Base-by-base conservation (phyloP, 306 rosid species). In the Hippophae rhamnoides region DNA sequence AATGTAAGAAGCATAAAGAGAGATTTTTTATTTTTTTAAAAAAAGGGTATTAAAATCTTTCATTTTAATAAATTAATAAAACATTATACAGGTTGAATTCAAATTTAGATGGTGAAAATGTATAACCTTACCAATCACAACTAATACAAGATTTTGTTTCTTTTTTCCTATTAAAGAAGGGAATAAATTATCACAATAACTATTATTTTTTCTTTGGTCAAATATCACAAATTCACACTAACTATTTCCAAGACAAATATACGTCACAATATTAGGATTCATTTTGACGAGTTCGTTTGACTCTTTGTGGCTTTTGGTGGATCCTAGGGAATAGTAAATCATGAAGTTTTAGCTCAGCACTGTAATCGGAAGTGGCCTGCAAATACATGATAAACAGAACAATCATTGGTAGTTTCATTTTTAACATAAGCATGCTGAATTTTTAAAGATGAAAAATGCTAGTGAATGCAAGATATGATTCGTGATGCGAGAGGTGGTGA, bases 331-430 rank as follows among this genome's bases (percentile, higher is more conserved):
- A 88, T 43, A 92, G 67, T 62, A 88, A 51, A 72, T 88, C 90
- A 71, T 85, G 85, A 64, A 92, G 84, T 48, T 81, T 93, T 66
- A 87, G 83, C 81, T 92, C 96, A 0, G 99, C 99, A 54, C 93
- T 64, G 68, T 81, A 87, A 62, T 87, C 95, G 0, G 99, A 92
- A 1, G 77, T 80, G 13, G 89, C 99, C 99, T 92, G 86, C 70
- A 79, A 80, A 73, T 2, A 58, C 23, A 52, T 55, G 45, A 55
- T 57, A 44, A 54, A 61, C 10, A 25, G 42, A 44, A 50, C 10
- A 62, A 72, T 13, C 42, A 68, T 43, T 53, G 58, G 76, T 50
- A 58, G 58, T 54, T 38, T 43, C 45, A 54, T 5, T 48, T 31
- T 31, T 9, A 52, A 12, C 10, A 56, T 42, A 38, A 23, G 76